These are phyloP conservation scores for Cladorrhinum samala DNA, from an alignment of 495 filamentous ascomycete species.

Conservation along the genomic window DNA sequence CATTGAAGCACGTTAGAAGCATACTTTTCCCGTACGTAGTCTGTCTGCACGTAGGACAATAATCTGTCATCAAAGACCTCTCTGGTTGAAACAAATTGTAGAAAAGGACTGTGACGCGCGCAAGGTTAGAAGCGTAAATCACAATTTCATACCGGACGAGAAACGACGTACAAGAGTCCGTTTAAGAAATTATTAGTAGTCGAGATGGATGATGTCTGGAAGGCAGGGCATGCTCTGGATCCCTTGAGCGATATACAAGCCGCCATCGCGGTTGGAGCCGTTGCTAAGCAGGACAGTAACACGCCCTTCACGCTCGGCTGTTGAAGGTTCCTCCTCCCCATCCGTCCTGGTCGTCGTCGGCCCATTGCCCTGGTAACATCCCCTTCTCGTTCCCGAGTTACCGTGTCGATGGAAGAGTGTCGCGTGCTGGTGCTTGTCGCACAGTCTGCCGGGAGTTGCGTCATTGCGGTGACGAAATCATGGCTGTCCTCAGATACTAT, in stretches of 20 bases:
- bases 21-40: slow-evolving; percentile 72
- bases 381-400: neutral
- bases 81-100: slow-evolving; percentile 70
- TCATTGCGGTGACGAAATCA: slow-evolving; percentile 18
- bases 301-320: slow-evolving; percentile 8
- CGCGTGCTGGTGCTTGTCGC: neutral
- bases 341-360: neutral
- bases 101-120: slow-evolving; percentile 63
- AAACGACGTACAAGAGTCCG: slow-evolving; percentile 65
- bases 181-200: slow-evolving; percentile 61
- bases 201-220: slow-evolving; percentile 74
- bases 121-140: neutral
- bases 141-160: slow-evolving; percentile 7
- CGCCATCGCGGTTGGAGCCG: slow-evolving; percentile 24
- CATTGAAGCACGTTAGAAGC: slow-evolving; percentile 16
- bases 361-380: slow-evolving; percentile 12
- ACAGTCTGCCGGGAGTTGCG: slow-evolving; percentile 6
- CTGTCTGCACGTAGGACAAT: slow-evolving; percentile 62
- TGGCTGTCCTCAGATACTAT: slow-evolving; percentile 17
- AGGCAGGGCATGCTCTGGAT: slow-evolving; percentile 79
- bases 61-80: slow-evolving; percentile 73
- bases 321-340: slow-evolving; percentile 2
- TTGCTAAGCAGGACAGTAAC: slow-evolving; percentile 17
- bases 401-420: slow-evolving; percentile 2
- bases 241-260: slow-evolving; percentile 73